These are phyloP conservation scores for Penicillium psychrofluorescens DNA, from an alignment of 495 filamentous ascomycete genomes.

Conservation along the genomic window DNA sequence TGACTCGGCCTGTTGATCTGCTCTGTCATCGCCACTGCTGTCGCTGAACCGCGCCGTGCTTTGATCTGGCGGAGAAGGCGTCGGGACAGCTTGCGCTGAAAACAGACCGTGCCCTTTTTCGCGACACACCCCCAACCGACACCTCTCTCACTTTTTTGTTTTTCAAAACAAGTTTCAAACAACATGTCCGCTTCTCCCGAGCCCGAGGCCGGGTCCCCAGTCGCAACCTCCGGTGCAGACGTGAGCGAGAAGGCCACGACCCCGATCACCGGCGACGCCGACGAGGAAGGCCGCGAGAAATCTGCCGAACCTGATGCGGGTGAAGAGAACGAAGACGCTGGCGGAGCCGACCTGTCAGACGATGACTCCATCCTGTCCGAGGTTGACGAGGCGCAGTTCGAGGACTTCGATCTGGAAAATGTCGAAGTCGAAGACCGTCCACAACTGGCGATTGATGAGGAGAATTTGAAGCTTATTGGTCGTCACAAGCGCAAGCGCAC, in stretches of 20 bases:
- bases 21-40: not conserved
- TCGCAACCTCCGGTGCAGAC: constrained; percentile 13
- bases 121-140: not conserved
- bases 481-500: constrained; percentile 78
- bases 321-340: constrained; percentile 12
- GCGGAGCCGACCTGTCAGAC: constrained; percentile 52
- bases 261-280: constrained; percentile 20
- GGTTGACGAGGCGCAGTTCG: constrained; percentile 91
- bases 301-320: constrained; percentile 6
- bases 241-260: constrained; percentile 17
- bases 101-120: constrained; percentile 10
- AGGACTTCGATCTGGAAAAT: constrained; percentile 76
- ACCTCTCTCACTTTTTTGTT: not conserved
- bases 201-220: constrained; percentile 16
- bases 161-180: not conserved
- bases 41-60: not conserved
- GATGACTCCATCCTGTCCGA: constrained; percentile 86
- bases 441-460: constrained; percentile 77
- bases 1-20: not conserved
- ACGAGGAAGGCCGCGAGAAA: constrained; percentile 7
- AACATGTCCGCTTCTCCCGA: constrained; percentile 39
- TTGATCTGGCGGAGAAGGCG: constrained; percentile 4
- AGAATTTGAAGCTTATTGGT: constrained; percentile 67
- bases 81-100: constrained; percentile 4
- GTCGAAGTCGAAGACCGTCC: constrained; percentile 72